A percentile compares a stretch with the other conserved stretches of the same genome.
Conservation (phyloP, 306 rosid genomes). For the apple (Malus domestica) region ASM211411v1 NC_041799.1:41793501-41794000, state of each 20-base stretch:
- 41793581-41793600: too few relatives aligned
- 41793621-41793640: too few relatives aligned
- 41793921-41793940: background rate
- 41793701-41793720: background rate
- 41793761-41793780: background rate
- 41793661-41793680: too few relatives aligned
- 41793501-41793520: too few relatives aligned
- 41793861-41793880: constrained; percentile 2
- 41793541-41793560: too few relatives aligned
- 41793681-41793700: background rate
- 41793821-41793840: background rate
- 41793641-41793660: too few relatives aligned
- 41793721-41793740: background rate
- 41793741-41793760: background rate
- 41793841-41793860: background rate
- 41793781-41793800: background rate
- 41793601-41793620: too few relatives aligned
- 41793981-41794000: too few relatives aligned
- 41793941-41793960: background rate
- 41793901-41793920: background rate
- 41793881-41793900: background rate
- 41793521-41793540: too few relatives aligned
- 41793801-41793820: background rate
- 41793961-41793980: background rate
- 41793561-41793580: too few relatives aligned